Evolutionary conservation across 2,329 filamentous ascomycete genomes (phyloP), one percentile per base, ranked within the genome.

Genomic region (Thermothelomyces thermophilus): DNA sequence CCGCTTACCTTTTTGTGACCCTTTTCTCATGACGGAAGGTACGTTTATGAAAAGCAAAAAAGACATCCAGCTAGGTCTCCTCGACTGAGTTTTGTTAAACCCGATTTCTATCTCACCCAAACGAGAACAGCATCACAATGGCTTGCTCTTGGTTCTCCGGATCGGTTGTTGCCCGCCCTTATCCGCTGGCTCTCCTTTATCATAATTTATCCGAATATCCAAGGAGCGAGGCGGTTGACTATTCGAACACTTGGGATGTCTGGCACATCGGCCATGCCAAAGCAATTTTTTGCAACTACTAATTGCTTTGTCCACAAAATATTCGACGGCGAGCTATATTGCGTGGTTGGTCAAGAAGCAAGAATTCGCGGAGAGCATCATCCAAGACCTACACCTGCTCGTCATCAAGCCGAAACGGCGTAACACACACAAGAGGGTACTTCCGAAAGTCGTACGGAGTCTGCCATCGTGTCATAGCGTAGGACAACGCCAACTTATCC

Each of bases 251-350:
- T 37, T 20, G 8, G 42, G 36, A 22, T 51, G 46, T 5, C 37
- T 51, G 2, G n/a, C 42, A 51, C 16, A 51, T 51, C 28, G 48
- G 48, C 28, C 42, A 51, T 36, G 42, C 42, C 31, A 51, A 51
- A 46, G 48, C 48, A 14, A 42, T 42, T 4, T 46, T 50, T 11
- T 24, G 46, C 1, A 42, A 51, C 39, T 42, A 51, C 43, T 46
- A 51, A n/a, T n/a, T n/a, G n/a, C n/a, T 19, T 51, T 51, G 48
- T 43, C 22, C 42, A 48, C 48, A 20, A 41, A 10, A 42, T 42
- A 14, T 51, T 46, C 31, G 24, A 51, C 9, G 42, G 41, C 20
- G 41, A 50, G 13, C 48, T 43, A n/a, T 17, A 43, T 48, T 9
- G 46, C 14, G 8, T 39, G 39, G 3, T 48, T 48, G 4, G 33